Conservation (phyloP, 2,329 filamentous ascomycete species). For the Talaromyces sp. region DNA sequence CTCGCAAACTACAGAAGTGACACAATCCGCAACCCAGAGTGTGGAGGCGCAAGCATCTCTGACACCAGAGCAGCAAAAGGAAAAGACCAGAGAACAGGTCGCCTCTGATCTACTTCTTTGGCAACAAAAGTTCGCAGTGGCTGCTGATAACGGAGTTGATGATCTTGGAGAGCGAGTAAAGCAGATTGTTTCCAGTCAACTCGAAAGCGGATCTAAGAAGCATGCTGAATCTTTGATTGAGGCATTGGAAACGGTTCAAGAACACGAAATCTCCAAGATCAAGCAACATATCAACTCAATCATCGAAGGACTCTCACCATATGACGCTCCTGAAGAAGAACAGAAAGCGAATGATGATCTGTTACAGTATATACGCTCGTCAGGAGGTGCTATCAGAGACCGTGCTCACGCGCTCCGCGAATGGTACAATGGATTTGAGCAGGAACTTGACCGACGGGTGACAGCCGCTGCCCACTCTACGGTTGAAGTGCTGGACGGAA, state of each 20-base stretch:
- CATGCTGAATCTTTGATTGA: conserved; percentile 54
- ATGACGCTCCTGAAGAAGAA: conserved; percentile 54
- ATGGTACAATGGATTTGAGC: conserved; percentile 72
- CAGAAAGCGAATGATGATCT: conserved; percentile 55
- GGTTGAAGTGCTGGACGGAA: conserved; percentile 76
- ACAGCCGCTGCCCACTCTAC: conserved; percentile 74
- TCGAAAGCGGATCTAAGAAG: conserved; percentile 61
- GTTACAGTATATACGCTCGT: conserved; percentile 58
- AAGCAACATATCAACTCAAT: conserved; percentile 64
- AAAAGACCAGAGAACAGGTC: conserved; percentile 61
- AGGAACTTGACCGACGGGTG: conserved; percentile 67
- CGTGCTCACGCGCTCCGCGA: conserved; percentile 72
- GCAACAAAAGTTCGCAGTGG: conserved; percentile 83
- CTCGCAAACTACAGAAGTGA: neutral
- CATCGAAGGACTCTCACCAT: conserved; percentile 57
- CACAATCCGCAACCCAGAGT: conserved; percentile 30
- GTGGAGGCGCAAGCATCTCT: conserved; percentile 34
- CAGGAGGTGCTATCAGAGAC: conserved; percentile 72
- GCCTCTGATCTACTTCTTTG: conserved; percentile 76
- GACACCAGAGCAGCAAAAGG: conserved; percentile 46
- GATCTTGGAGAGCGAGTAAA: conserved; percentile 62
- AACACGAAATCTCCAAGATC: conserved; percentile 62
- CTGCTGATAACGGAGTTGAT: conserved; percentile 78
- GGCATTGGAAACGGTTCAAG: conserved; percentile 66
- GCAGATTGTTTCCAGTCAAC: conserved; percentile 70